phyloP scores from a whole-genome alignment of 1,139 yeast species.

The Insectozyma bohioensis region DNA sequence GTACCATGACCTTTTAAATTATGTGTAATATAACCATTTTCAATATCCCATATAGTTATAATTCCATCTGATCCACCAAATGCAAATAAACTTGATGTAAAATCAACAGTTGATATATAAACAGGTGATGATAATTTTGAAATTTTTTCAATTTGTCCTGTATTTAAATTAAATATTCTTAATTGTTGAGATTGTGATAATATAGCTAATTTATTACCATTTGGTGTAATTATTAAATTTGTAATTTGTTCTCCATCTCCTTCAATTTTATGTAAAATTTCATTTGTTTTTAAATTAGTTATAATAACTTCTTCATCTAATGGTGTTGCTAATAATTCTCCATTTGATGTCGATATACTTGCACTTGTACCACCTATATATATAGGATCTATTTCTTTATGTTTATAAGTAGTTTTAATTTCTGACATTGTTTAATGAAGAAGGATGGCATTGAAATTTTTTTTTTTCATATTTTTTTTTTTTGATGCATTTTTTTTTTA shows the following conservation, averaged over 20 bases:
- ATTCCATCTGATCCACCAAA: slow-evolving; percentile 96
- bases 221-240: slow-evolving; percentile 71
- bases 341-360: slow-evolving; percentile 58
- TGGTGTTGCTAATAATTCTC: slow-evolving; percentile 75
- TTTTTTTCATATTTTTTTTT: too few relatives aligned
- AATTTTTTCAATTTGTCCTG: slow-evolving; percentile 49
- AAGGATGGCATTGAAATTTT: slow-evolving; percentile 2
- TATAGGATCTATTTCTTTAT: slow-evolving; percentile 57
- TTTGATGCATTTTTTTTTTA: too few relatives aligned
- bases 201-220: slow-evolving; percentile 66
- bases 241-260: slow-evolving; percentile 90
- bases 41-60: slow-evolving; percentile 89
- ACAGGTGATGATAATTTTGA: slow-evolving; percentile 75
- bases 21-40: slow-evolving; percentile 85
- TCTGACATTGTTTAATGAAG: slow-evolving; percentile 1
- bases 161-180: slow-evolving; percentile 55
- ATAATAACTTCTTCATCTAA: slow-evolving; percentile 71
- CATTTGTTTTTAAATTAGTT: slow-evolving; percentile 59
- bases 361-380: slow-evolving; percentile 85
- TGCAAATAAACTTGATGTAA: slow-evolving; percentile 82
- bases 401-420: slow-evolving; percentile 34
- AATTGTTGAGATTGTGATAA: slow-evolving; percentile 85
- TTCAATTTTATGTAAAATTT: slow-evolving; percentile 59
- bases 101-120: slow-evolving; percentile 72
- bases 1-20: slow-evolving; percentile 93